Base-by-base conservation (phyloP, 306 rosid species). In the Carpinus fangiana region DNA sequence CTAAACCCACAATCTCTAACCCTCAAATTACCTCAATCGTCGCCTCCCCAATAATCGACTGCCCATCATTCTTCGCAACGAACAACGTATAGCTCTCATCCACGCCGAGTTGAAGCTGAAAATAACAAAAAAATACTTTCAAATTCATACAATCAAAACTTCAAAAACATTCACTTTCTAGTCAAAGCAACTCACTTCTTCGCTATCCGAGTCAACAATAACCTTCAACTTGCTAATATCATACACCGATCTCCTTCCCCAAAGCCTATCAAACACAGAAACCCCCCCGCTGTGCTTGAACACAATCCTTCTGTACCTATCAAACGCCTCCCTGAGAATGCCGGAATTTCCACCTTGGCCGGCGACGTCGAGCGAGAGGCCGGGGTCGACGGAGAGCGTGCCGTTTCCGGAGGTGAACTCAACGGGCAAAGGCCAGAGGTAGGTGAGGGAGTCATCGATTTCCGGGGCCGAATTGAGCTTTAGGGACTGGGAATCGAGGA, bases 71-170 rank as follows among this genome's bases (percentile, higher is more conserved):
- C 78, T 84, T 87, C 36, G 88, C 75, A 77, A 93, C 87, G 57
- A 75, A 21, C 88, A 96, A 88, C 47, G 81, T 73, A 79, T 96
- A 93, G 90, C 96, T 95, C 85, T 96, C 99, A 74, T 96, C 99
- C 54, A 87, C 94, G 21, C 97, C 99, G 70, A 96, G 90, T 83
- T 93, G 96, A 84, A 96, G 96, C 99, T 96, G 88, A 73, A 62
- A 75, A 8, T 2, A 84, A 28, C 34, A 54, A 34, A 46, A 48
- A 76, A 31, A 14, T 17, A 55, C 8, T 56, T 67, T 7, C 72
- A 80, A 82, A 84, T n/a, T 55, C 74, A 73, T 20, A 57, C 73
- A 47, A 12, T 1, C 51, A 56, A 4, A 4, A 70, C 73, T 34
- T 67, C 18, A 53, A n/a, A 68, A 43, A 23, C 4, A 57, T 47